Base-by-base conservation (phyloP, 2,329 filamentous ascomycete genomes). In the Chrysoporthe puriensis region DNA sequence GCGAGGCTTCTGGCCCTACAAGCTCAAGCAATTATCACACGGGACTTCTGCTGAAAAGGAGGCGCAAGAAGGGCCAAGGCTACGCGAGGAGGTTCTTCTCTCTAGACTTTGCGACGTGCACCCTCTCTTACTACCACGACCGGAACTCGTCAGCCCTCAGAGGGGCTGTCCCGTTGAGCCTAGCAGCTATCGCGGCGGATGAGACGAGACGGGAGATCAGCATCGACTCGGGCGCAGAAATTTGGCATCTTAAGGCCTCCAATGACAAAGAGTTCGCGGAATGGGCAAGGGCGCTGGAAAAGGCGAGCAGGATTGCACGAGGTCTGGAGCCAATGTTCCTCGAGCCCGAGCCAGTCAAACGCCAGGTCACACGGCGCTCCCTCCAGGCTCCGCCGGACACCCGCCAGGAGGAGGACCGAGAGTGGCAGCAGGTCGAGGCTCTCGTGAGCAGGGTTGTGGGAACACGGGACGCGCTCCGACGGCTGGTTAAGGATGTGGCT, bases 11-110 rank as follows among this genome's bases (percentile, higher is more conserved):
- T 4, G 75, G 73, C 68, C 78, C 76, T 64, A 76, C 75, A 70
- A 73, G 54, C n/a, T 63, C 79, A 3, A 71, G 80, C 16, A 88
- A 88, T 16, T 91, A 94, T 72, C 92, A 97, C 76, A 94, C 92
- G 0, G 96, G 96, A 21, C 86, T 91, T 6, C 81, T 99, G 70
- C 89, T 94, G 71, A 99, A 99, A 84, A 90, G 96, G 74, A 88
- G 94, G 72, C 88, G 96, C 68, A 98, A 97, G 86, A 91, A 92
- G 81, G 94, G 94, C 58, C 96, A 98, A 78, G 95, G 95, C 56
- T 96, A 94, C 78, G 96, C 96, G 6, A 88, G 93, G 66, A 88
- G 96, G 48, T 99, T 96, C 84, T 99, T 99, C 80, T 97, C 95
- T 0, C 84, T 99, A 65, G 96, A 99, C 78, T 98, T 94, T 76